phyloP scores from a whole-genome alignment of 1,139 yeast genomes.

The Kodamaea arcana region DNA sequence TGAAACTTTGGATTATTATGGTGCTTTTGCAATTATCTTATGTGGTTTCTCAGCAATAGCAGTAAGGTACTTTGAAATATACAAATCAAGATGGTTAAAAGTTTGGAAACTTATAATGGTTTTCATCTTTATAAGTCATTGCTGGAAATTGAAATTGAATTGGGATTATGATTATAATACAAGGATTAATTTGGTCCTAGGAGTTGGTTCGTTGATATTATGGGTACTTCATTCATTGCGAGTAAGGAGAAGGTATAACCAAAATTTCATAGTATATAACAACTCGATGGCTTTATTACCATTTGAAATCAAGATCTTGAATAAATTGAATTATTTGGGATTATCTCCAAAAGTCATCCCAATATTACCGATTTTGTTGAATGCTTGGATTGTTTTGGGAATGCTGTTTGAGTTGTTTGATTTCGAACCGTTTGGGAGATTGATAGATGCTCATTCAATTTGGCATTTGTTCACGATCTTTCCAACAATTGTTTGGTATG shows the following conservation, averaged over 20 bases:
- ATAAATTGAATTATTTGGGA: slow-evolving; percentile 28
- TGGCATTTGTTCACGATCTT: slow-evolving; percentile 45
- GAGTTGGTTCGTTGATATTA: slow-evolving; percentile 26
- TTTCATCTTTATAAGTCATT: slow-evolving; percentile 24
- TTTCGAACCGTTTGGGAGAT: slow-evolving; percentile 29
- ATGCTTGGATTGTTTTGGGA: slow-evolving; percentile 31
- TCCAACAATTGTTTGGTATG: slow-evolving; percentile 44
- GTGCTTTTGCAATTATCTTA: slow-evolving; percentile 40
- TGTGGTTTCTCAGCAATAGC: slow-evolving; percentile 35
- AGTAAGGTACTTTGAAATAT: slow-evolving; percentile 30
- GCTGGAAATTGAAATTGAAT: slow-evolving; percentile 20
- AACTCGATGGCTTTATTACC: slow-evolving; percentile 40
- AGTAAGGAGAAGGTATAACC: slow-evolving; percentile 15
- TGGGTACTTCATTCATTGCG: slow-evolving; percentile 35
- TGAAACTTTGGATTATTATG: slow-evolving; percentile 42
- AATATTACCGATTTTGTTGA: slow-evolving; percentile 33
- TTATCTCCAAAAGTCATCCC: slow-evolving; percentile 31
- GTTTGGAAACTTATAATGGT: slow-evolving; percentile 13
- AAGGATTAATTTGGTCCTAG: slow-evolving; percentile 31
- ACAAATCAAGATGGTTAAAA: slow-evolving; percentile 8
- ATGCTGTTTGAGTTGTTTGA: slow-evolving; percentile 39
- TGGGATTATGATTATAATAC: slow-evolving; percentile 45
- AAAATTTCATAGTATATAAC: slow-evolving; percentile 24
- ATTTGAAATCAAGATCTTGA: slow-evolving; percentile 35
- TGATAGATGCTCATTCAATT: slow-evolving; percentile 41